These are phyloP conservation scores for Tuber melanosporum DNA, from an alignment of 495 filamentous ascomycete genomes.

Conservation along the genomic window DNA sequence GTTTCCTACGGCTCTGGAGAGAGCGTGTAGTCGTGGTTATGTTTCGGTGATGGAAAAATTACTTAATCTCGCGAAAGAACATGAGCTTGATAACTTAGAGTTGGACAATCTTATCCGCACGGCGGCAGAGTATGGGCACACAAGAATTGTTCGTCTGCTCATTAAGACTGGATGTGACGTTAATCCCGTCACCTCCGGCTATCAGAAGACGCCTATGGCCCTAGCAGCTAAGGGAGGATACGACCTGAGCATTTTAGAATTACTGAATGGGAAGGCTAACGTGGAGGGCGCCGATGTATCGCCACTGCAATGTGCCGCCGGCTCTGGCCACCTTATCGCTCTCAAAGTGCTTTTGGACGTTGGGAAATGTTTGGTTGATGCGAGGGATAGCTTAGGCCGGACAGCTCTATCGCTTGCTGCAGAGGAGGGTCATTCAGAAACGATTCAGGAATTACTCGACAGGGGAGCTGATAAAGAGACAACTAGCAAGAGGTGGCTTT, in stretches of 20 bases:
- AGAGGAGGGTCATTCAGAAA: not conserved
- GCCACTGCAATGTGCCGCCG: not conserved
- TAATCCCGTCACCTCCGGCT: not conserved
- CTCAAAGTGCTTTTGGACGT: not conserved
- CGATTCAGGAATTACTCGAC: not conserved
- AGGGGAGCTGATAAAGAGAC: constrained; percentile 4
- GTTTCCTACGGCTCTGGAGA: not conserved
- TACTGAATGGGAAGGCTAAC: constrained; percentile 5
- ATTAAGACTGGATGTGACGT: not conserved
- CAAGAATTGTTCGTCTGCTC: constrained; percentile 1
- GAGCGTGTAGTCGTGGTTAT: not conserved
- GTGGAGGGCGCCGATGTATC: not conserved
- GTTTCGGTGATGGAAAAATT: constrained; percentile 1
- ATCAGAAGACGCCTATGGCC: constrained; percentile 1
- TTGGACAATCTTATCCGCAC: not conserved
- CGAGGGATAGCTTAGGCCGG: not conserved
- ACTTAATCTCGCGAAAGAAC: not conserved
- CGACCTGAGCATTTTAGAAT: not conserved
- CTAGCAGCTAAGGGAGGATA: not conserved
- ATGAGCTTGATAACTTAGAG: not conserved
- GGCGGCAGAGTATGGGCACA: constrained; percentile 1
- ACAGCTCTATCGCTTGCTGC: not conserved
- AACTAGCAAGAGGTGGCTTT: constrained; percentile 4
- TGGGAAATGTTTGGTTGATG: not conserved
- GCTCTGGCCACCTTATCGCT: constrained; percentile 2